phyloP scores from a whole-genome alignment of 257 asterid species.

The Gynochthodes officinalis region DNA sequence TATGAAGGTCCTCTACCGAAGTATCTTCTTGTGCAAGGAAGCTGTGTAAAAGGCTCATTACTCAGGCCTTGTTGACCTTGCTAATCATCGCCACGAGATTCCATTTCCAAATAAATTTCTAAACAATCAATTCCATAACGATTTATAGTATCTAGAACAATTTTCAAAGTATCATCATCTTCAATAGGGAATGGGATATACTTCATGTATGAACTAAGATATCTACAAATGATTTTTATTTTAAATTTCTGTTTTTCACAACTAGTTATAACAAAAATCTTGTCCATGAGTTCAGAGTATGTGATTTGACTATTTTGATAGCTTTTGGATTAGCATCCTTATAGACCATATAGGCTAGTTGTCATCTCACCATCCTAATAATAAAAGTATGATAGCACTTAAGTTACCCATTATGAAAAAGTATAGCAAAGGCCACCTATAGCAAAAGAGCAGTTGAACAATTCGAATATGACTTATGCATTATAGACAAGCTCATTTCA shows the following conservation, averaged over 20 bases:
- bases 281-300: background rate
- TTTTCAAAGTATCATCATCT: background rate
- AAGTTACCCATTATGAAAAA: background rate
- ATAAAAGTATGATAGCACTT: background rate
- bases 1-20: background rate
- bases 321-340: conserved; percentile 2
- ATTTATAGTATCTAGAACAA: background rate
- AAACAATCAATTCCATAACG: background rate
- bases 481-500: too few relatives aligned
- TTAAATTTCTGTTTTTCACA: background rate
- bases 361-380: background rate
- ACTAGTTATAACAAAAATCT: background rate
- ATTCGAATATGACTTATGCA: too few relatives aligned
- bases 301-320: background rate
- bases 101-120: background rate
- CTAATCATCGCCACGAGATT: background rate
- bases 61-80: background rate
- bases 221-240: background rate
- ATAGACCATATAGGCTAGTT: background rate
- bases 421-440: too few relatives aligned
- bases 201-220: background rate
- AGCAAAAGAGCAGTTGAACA: too few relatives aligned
- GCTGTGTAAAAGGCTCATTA: background rate
- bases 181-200: background rate
- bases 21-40: background rate